A percentile compares a stretch with the other conserved stretches of the same genome.
Evolutionary conservation across 371 early-diverging fungal species (phyloP).

Genomic region (Mucor irregularis): DNA sequence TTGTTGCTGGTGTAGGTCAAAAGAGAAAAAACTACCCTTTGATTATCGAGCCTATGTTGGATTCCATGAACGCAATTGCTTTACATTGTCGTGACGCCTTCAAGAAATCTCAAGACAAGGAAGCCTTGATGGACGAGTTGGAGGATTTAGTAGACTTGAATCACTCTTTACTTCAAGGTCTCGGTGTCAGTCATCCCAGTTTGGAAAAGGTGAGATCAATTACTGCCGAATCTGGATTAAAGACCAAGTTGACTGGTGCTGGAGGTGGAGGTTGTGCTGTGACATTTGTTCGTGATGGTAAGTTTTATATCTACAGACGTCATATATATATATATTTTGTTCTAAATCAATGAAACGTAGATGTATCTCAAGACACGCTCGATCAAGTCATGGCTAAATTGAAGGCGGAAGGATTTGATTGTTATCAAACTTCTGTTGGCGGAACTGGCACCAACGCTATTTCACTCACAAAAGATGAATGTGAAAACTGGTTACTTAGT

Average conservation of each 20-base stretch:
- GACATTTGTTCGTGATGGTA: slow-evolving; percentile 68
- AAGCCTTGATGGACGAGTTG: slow-evolving; percentile 29
- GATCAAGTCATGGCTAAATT: slow-evolving; percentile 46
- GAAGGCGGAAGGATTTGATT: slow-evolving; percentile 60
- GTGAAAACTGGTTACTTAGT: slow-evolving; percentile 32
- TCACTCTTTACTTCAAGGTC: slow-evolving; percentile 72
- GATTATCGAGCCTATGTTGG: slow-evolving; percentile 72
- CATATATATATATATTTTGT: neutral
- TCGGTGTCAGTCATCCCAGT: slow-evolving; percentile 84
- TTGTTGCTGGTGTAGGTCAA: slow-evolving; percentile 80
- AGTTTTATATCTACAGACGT: slow-evolving; percentile 37
- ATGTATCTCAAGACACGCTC: slow-evolving; percentile 40
- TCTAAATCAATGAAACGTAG: slow-evolving; percentile 12
- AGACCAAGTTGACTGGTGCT: slow-evolving; percentile 94
- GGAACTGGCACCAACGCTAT: slow-evolving; percentile 66
- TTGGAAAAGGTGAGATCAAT: slow-evolving; percentile 79
- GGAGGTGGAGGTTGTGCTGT: slow-evolving; percentile 97
- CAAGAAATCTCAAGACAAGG: slow-evolving; percentile 10
- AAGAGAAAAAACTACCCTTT: slow-evolving; percentile 64
- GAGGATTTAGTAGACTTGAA: slow-evolving; percentile 79
- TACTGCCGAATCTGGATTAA: slow-evolving; percentile 59
- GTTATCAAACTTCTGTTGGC: slow-evolving; percentile 76
- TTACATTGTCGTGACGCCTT: slow-evolving; percentile 52
- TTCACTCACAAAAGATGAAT: slow-evolving; percentile 20
- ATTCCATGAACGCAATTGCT: slow-evolving; percentile 74